phyloP scores from a whole-genome alignment of 164 flowering plant genomes.

The Vitis cinerea region DNA sequence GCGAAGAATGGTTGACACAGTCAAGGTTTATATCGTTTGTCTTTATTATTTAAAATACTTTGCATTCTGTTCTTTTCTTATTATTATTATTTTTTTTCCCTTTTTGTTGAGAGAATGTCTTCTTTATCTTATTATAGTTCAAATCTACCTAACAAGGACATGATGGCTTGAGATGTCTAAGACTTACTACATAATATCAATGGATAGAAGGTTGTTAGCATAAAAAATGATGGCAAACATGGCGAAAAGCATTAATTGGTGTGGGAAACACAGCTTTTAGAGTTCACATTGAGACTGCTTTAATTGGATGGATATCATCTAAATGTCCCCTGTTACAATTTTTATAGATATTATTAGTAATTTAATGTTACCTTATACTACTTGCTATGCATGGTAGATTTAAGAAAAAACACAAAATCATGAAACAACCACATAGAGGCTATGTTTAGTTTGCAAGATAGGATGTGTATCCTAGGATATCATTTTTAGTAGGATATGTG shows the following conservation, averaged over 20 bases:
- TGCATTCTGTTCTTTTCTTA: too few relatives aligned
- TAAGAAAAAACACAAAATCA: too few relatives aligned
- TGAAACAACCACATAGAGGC: too few relatives aligned
- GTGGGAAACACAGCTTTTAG: not conserved
- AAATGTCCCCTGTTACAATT: not conserved
- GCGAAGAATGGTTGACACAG: conserved; percentile 56
- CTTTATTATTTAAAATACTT: not conserved
- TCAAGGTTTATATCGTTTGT: conserved; percentile 38
- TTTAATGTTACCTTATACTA: not conserved
- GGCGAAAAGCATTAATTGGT: not conserved
- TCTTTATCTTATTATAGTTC: not conserved
- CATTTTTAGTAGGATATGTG: too few relatives aligned
- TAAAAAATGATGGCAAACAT: not conserved
- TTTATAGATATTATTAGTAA: not conserved
- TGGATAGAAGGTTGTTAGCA: not conserved
- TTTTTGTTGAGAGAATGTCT: conserved; percentile 1
- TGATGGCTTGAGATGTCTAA: too few relatives aligned
- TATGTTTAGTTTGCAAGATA: too few relatives aligned
- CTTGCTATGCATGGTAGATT: not conserved
- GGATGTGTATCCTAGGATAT: too few relatives aligned
- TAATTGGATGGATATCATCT: not conserved
- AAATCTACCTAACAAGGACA: too few relatives aligned
- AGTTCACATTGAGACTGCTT: not conserved
- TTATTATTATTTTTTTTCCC: not conserved
- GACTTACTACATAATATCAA: too few relatives aligned